Percentiles rank a stretch among this genome's conserved stretches.
phyloP scores from a whole-genome alignment of 129 eudicot genomes.

The Arctium lappa region DNA sequence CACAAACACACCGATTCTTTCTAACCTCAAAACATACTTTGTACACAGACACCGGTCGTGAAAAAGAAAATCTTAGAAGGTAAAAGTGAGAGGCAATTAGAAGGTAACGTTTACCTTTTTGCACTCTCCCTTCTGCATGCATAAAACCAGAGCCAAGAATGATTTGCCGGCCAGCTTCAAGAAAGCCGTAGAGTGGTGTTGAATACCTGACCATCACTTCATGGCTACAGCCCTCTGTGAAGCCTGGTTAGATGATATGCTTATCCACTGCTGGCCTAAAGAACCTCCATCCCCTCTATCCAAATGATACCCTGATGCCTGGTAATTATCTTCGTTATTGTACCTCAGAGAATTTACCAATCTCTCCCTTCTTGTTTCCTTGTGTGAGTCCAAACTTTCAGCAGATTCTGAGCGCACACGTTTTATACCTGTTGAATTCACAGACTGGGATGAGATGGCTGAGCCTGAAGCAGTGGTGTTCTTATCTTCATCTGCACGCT shows the following conservation, averaged over 20 bases:
- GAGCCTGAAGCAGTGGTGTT: slow-evolving; percentile 26
- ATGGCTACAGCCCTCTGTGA: slow-evolving; percentile 55
- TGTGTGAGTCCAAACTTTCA: slow-evolving; percentile 23
- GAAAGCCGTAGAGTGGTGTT: slow-evolving; percentile 21
- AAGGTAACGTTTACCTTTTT: slow-evolving; percentile 23
- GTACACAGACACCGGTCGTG: slow-evolving; percentile 25
- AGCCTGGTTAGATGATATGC: slow-evolving; percentile 36
- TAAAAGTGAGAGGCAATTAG: slow-evolving; percentile 23
- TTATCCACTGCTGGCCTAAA: slow-evolving; percentile 52
- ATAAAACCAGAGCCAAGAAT: slow-evolving; percentile 72
- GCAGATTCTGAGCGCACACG: slow-evolving; percentile 31
- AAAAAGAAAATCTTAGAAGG: neutral
- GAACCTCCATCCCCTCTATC: slow-evolving; percentile 37
- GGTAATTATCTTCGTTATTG: slow-evolving; percentile 27
- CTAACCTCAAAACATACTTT: slow-evolving; percentile 34
- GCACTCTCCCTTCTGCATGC: slow-evolving; percentile 12
- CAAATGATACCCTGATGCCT: slow-evolving; percentile 16
- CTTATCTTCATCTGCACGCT: slow-evolving; percentile 9
- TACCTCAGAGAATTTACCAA: slow-evolving; percentile 25
- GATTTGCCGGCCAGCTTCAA: slow-evolving; percentile 66
- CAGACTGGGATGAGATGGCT: slow-evolving; percentile 26
- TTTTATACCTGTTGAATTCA: slow-evolving; percentile 40
- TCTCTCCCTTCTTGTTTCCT: slow-evolving; percentile 16
- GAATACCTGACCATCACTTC: slow-evolving; percentile 33
- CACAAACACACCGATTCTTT: slow-evolving; percentile 31